These are phyloP conservation scores for Pisolithus tinctorius DNA, from an alignment of 768 basidiomycete species.

Conservation along the genomic window DNA sequence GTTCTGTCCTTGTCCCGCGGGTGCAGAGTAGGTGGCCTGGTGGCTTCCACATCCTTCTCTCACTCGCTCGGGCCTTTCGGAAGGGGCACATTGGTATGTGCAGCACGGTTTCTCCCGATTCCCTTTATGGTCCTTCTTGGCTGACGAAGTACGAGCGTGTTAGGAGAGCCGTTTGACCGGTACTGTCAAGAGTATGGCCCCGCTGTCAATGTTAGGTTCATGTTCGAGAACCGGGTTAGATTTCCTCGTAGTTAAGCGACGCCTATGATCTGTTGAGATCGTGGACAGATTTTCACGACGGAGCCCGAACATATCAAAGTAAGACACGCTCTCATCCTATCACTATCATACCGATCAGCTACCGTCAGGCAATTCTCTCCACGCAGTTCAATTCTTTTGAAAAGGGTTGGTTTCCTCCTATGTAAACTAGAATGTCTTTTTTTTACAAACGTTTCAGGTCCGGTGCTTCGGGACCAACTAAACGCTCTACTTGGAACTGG, in stretches of 20 bases:
- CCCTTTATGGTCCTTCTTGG: background rate
- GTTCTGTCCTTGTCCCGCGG: constrained; percentile 21
- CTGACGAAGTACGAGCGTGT: background rate
- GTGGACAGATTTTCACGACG: constrained; percentile 34
- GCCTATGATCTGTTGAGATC: background rate
- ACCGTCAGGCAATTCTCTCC: constrained; percentile 33
- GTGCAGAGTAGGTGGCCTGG: constrained; percentile 31
- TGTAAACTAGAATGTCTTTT: constrained; percentile 10
- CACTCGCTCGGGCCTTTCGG: constrained; percentile 16
- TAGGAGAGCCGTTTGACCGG: constrained; percentile 25
- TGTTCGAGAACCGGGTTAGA: constrained; percentile 35
- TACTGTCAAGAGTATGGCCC: constrained; percentile 23
- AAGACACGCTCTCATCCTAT: background rate
- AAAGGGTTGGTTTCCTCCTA: constrained; percentile 26
- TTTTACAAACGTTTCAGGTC: constrained; percentile 14
- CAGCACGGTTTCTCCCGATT: background rate
- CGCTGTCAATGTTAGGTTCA: constrained; percentile 25
- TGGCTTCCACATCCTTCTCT: constrained; percentile 28
- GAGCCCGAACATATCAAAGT: constrained; percentile 46
- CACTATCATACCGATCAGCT: background rate
- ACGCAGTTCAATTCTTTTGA: constrained; percentile 38
- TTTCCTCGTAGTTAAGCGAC: background rate
- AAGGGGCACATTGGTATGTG: constrained; percentile 24
- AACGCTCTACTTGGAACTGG: constrained; percentile 45
- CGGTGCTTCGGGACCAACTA: constrained; percentile 5